Conservation (phyloP, 805 yeast genomes). For the Teunomyces stri region DNA sequence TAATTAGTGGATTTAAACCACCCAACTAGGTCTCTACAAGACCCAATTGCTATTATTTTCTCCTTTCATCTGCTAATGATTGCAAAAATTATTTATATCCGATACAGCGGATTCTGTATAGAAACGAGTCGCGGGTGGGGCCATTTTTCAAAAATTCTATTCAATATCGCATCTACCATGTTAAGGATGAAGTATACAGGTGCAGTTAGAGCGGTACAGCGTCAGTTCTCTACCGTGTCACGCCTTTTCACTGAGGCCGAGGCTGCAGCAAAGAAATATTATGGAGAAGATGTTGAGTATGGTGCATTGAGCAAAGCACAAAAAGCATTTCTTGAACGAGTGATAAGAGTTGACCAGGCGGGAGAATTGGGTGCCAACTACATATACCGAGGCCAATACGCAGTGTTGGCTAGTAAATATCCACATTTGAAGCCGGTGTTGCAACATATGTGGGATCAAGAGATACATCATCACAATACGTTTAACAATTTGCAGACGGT, state of each 20-base stretch:
- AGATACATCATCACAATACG: conserved; percentile 82
- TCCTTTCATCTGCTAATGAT: not conserved
- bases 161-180: not conserved
- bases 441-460: conserved; percentile 98
- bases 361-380: conserved; percentile 96
- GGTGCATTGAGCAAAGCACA: conserved; percentile 52
- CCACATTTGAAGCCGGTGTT: conserved; percentile 78
- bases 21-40: not conserved
- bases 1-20: conserved; percentile 31
- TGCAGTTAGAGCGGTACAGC: not conserved
- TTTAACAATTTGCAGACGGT: conserved; percentile 74
- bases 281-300: conserved; percentile 28
- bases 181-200: not conserved
- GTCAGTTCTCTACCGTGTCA: conserved; percentile 1
- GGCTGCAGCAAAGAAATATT: conserved; percentile 15
- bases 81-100: not conserved
- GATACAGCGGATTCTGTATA: not conserved
- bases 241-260: conserved; percentile 1
- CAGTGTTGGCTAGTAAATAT: conserved; percentile 63
- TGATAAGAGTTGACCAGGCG: conserved; percentile 92
- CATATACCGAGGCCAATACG: conserved; percentile 88
- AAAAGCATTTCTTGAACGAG: conserved; percentile 66
- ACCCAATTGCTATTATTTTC: not conserved
- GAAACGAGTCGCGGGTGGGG: conserved; percentile 1
- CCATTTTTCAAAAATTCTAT: not conserved